Evolutionary conservation across 495 filamentous ascomycete species (phyloP).

Genomic region (Penicillium macrosclerotiorum): DNA sequence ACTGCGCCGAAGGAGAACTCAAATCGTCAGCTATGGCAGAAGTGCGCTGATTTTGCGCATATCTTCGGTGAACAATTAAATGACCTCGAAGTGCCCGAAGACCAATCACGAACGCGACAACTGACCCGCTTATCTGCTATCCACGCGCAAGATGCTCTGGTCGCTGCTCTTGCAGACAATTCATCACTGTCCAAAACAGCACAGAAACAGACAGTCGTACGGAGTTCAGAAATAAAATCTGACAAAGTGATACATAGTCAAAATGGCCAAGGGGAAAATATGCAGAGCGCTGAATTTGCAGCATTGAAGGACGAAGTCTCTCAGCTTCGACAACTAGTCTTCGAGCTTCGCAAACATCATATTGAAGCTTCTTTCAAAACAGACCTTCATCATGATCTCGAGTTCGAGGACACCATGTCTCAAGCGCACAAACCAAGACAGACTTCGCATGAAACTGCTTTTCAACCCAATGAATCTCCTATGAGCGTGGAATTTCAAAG

Average conservation of each 20-base stretch:
- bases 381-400: conserved; percentile 5
- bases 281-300: conserved; percentile 25
- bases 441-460: not conserved
- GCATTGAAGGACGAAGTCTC: conserved; percentile 32
- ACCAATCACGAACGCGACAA: conserved; percentile 8
- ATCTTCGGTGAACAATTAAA: conserved; percentile 27
- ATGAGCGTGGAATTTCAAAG: conserved; percentile 17
- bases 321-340: conserved; percentile 34
- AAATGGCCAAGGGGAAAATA: not conserved
- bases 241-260: too few relatives aligned
- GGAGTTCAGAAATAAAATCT: too few relatives aligned
- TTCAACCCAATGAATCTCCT: conserved; percentile 1
- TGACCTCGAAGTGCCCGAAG: conserved; percentile 16
- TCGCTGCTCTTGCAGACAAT: conserved; percentile 14
- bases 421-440: not conserved
- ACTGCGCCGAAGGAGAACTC: conserved; percentile 10
- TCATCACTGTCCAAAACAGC: not conserved
- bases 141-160: conserved; percentile 30
- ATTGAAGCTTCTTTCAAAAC: conserved; percentile 15
- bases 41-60: conserved; percentile 35
- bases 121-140: conserved; percentile 23
- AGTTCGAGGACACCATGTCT: not conserved
- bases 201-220: conserved; percentile 3
- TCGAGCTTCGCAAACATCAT: conserved; percentile 27
- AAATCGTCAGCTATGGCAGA: conserved; percentile 31